Conservation (phyloP, 208 protist genomes). For the Balamuthia mandrillaris region DNA sequence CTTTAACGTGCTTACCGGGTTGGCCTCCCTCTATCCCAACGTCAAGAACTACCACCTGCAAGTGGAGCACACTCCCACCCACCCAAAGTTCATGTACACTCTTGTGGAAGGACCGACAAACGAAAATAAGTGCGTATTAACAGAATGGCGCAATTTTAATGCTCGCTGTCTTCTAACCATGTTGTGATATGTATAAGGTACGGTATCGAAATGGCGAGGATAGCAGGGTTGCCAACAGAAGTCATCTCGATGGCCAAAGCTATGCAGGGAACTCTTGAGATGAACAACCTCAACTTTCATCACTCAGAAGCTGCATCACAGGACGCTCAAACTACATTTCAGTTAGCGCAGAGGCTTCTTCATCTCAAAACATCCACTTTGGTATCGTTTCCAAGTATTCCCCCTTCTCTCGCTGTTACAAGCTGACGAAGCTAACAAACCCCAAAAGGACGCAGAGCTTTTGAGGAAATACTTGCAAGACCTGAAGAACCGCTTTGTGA, state of each 20-base stretch:
- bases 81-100: not conserved
- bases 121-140: no score
- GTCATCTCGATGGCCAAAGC: not conserved
- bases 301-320: not conserved
- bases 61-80: constrained; percentile 6
- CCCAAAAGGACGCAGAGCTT: not conserved
- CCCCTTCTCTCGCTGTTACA: not conserved
- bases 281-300: not conserved
- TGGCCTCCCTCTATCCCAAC: constrained; percentile 8
- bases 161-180: no score
- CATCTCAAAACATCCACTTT: constrained; percentile 36
- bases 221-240: constrained; percentile 7
- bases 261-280: not conserved
- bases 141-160: no score
- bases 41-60: constrained; percentile 39
- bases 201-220: not conserved
- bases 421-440: not conserved
- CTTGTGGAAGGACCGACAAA: constrained; percentile 23
- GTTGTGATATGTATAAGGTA: no score
- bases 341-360: not conserved
- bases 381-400: not conserved
- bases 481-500: no score
- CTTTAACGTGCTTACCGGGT: constrained; percentile 9
- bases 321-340: not conserved
- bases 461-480: not conserved